Conservation (phyloP, 192 early-diverging fungal genomes). For the Funneliformis geosporum region DNA sequence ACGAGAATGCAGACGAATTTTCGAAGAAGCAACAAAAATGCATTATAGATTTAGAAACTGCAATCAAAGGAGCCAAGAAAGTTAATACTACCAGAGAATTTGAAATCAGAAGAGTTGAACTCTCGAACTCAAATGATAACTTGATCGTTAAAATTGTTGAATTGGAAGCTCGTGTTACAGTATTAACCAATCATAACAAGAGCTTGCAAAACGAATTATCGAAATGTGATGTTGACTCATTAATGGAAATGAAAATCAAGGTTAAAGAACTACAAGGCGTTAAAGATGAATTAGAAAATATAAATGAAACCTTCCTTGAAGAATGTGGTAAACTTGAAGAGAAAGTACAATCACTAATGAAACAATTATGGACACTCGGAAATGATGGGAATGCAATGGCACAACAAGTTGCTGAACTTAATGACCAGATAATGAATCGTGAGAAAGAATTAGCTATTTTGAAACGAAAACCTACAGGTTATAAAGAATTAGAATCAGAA, state of each 20-base stretch:
- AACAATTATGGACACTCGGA: background rate
- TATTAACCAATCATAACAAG: background rate
- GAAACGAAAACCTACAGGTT: conserved; percentile 11
- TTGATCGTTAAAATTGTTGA: background rate
- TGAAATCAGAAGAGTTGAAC: background rate
- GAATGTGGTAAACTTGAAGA: conserved; percentile 3
- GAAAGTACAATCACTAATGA: conserved; percentile 15
- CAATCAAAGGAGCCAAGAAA: background rate
- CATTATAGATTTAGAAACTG: conserved; percentile 37
- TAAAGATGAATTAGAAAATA: conserved; percentile 15
- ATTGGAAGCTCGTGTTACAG: background rate
- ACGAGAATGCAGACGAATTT: conserved; percentile 39
- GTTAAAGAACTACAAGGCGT: conserved; percentile 9
- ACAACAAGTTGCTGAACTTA: background rate
- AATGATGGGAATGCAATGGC: conserved; percentile 1
- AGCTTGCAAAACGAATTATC: background rate
- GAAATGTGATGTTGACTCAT: background rate
- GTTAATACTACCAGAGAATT: background rate
- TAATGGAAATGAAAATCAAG: conserved; percentile 15
- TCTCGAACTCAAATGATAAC: background rate
- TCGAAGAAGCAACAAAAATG: conserved; percentile 37
- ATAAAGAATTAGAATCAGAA: conserved; percentile 7
- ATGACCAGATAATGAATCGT: background rate
- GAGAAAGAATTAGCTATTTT: background rate
- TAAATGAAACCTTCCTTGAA: background rate